Conservation (phyloP, 495 filamentous ascomycete species). For the Talaromyces proteolyticus region DNA sequence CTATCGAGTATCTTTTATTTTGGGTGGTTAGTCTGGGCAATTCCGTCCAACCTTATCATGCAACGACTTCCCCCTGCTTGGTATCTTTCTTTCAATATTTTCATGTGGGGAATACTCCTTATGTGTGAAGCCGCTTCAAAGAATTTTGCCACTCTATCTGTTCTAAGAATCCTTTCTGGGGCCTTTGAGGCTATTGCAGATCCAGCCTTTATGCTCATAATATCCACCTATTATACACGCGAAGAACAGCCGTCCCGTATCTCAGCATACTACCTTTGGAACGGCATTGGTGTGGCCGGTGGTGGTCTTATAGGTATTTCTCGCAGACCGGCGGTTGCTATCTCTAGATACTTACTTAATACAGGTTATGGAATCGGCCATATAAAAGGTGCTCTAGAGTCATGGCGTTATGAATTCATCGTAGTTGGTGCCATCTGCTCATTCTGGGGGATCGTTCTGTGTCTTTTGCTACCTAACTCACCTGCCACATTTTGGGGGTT, state of each 20-base stretch:
- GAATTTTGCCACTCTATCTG: conserved; percentile 23
- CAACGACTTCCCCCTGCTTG: conserved; percentile 20
- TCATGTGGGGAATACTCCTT: conserved; percentile 24
- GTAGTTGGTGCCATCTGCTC: conserved; percentile 26
- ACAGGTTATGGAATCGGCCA: conserved; percentile 39
- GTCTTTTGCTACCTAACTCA: conserved; percentile 43
- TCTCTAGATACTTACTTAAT: neutral
- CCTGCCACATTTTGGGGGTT: conserved; percentile 35
- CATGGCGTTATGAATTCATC: conserved; percentile 29
- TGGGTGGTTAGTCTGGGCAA: conserved; percentile 38
- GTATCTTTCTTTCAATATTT: conserved; percentile 19
- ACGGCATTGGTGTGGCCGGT: conserved; percentile 42
- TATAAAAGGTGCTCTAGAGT: conserved; percentile 20
- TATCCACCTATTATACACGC: conserved; percentile 9
- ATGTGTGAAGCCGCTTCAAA: conserved; percentile 23
- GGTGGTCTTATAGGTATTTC: conserved; percentile 24
- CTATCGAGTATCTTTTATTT: conserved; percentile 46
- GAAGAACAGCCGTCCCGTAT: conserved; percentile 13
- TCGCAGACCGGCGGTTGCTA: neutral
- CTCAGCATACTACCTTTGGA: conserved; percentile 15
- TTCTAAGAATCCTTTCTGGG: conserved; percentile 24
- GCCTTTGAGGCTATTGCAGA: conserved; percentile 23
- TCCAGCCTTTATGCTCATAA: conserved; percentile 22
- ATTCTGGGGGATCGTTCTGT: conserved; percentile 29
- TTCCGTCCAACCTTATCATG: conserved; percentile 17